Percentiles rank a stretch among this genome's conserved stretches.
Conservation (phyloP, 2,329 filamentous ascomycete species). For the Verticillium klebahnii region DNA sequence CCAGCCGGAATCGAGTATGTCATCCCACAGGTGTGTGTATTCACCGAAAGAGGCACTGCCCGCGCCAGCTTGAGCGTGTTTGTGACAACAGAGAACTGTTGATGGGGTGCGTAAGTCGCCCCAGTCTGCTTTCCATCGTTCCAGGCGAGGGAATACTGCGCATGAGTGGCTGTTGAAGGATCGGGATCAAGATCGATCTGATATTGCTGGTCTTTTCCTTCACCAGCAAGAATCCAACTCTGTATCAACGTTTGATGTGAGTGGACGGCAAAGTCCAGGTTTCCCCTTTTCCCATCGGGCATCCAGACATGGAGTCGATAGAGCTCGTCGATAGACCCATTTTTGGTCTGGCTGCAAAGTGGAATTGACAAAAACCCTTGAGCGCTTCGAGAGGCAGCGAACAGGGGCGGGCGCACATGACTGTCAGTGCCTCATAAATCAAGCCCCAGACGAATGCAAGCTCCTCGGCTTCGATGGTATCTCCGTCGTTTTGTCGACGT, state of each 20-base stretch:
- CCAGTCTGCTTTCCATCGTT: conserved; percentile 15
- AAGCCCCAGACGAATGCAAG: neutral
- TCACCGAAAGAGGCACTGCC: neutral
- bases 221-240: conserved; percentile 30
- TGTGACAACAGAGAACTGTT: neutral
- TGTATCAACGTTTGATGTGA: conserved; percentile 29
- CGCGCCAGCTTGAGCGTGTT: neutral
- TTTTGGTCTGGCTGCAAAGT: conserved; percentile 25
- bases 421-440: neutral
- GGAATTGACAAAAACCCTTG: conserved; percentile 29
- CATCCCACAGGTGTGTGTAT: conserved; percentile 13
- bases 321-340: conserved; percentile 27
- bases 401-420: neutral
- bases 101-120: conserved; percentile 19
- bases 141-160: conserved; percentile 22
- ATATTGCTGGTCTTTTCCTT: conserved; percentile 24
- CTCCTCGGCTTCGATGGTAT: neutral
- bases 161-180: conserved; percentile 20
- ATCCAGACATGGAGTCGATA: conserved; percentile 30
- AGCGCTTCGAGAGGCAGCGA: conserved; percentile 19
- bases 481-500: neutral
- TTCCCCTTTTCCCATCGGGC: conserved; percentile 23
- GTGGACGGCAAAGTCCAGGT: conserved; percentile 23
- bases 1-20: conserved; percentile 25
- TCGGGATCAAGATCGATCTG: conserved; percentile 15